Evolutionary conservation across 2,329 filamentous ascomycete genomes (phyloP).

Genomic region (Chrysosporium queenslandicum): DNA sequence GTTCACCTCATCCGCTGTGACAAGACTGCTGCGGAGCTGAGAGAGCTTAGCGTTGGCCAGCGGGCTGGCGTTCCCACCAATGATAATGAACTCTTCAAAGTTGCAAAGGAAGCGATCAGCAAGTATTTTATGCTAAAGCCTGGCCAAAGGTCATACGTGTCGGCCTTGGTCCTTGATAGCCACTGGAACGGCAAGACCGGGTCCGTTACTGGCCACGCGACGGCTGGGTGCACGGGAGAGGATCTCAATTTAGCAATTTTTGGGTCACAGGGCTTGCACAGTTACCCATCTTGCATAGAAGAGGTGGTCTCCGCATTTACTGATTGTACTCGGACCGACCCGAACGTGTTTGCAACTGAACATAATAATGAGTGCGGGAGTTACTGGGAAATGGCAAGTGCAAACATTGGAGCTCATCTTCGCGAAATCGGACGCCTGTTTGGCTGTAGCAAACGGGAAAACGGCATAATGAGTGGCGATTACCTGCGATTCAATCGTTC

Average conservation of each 20-base stretch:
- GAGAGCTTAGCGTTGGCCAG: slow-evolving; percentile 60
- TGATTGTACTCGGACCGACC: slow-evolving; percentile 84
- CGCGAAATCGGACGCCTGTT: slow-evolving; percentile 87
- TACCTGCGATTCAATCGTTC: slow-evolving; percentile 76
- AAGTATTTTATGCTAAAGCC: slow-evolving; percentile 63
- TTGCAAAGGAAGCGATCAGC: slow-evolving; percentile 67
- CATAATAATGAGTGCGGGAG: slow-evolving; percentile 78
- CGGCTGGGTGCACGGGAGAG: slow-evolving; percentile 64
- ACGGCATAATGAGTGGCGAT: slow-evolving; percentile 83
- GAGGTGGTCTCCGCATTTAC: slow-evolving; percentile 82
- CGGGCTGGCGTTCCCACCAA: slow-evolving; percentile 27
- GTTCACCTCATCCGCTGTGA: slow-evolving; percentile 75
- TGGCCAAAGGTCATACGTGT: slow-evolving; percentile 80
- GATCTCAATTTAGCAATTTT: slow-evolving; percentile 77
- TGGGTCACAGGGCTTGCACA: slow-evolving; percentile 83
- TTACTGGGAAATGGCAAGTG: slow-evolving; percentile 90
- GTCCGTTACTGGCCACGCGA: slow-evolving; percentile 68
- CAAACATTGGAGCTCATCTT: slow-evolving; percentile 85
- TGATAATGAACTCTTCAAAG: slow-evolving; percentile 63
- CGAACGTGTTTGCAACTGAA: slow-evolving; percentile 59
- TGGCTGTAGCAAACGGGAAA: slow-evolving; percentile 80
- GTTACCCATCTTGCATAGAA: slow-evolving; percentile 79
- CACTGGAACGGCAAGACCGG: slow-evolving; percentile 71
- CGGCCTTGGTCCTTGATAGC: slow-evolving; percentile 73
- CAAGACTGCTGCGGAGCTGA: slow-evolving; percentile 75